Percentiles rank a stretch among this genome's conserved stretches.
These are phyloP conservation scores for Coemansia sp. DNA, from an alignment of 371 early-diverging fungal species.

Conservation along the genomic window DNA sequence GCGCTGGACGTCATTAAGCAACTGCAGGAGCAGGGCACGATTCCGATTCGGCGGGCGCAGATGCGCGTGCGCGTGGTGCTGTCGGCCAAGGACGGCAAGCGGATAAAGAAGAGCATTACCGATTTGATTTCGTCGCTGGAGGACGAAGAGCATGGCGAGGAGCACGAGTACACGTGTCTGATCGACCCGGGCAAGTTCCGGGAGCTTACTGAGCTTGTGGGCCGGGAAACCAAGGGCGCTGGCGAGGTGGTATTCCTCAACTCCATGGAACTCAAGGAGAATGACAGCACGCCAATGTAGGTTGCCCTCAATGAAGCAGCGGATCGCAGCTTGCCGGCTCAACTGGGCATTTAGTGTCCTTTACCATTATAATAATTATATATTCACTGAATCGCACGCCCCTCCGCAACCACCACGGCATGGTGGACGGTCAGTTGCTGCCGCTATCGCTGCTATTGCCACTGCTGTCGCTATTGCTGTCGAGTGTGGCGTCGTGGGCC, in stretches of 20 bases:
- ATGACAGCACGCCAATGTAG: slow-evolving; percentile 67
- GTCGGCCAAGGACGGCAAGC: slow-evolving; percentile 83
- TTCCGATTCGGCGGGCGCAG: slow-evolving; percentile 92
- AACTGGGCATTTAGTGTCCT: background rate
- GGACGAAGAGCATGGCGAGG: slow-evolving; percentile 81
- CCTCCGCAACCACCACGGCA: too few relatives aligned
- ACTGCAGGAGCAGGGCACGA: slow-evolving; percentile 78
- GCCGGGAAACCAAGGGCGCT: slow-evolving; percentile 80
- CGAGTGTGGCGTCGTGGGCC: slow-evolving; percentile 36
- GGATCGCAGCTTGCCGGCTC: background rate
- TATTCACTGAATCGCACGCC: too few relatives aligned
- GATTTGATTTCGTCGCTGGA: slow-evolving; percentile 73
- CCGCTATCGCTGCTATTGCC: slow-evolving; percentile 7
- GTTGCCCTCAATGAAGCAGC: background rate
- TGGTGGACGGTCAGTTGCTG: background rate
- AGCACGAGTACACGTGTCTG: slow-evolving; percentile 77
- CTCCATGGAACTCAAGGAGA: slow-evolving; percentile 78
- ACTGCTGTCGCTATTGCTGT: slow-evolving; percentile 7
- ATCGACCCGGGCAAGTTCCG: slow-evolving; percentile 95
- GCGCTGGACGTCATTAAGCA: slow-evolving; percentile 92
- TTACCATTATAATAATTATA: too few relatives aligned
- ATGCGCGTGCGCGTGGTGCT: slow-evolving; percentile 83
- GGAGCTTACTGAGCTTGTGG: slow-evolving; percentile 72
- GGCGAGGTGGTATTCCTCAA: slow-evolving; percentile 85
- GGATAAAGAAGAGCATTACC: slow-evolving; percentile 74